Percentiles rank a stretch among this genome's conserved stretches.
Conservation (phyloP, 2,329 filamentous ascomycete species). For the Ophiostoma sp. region DNA sequence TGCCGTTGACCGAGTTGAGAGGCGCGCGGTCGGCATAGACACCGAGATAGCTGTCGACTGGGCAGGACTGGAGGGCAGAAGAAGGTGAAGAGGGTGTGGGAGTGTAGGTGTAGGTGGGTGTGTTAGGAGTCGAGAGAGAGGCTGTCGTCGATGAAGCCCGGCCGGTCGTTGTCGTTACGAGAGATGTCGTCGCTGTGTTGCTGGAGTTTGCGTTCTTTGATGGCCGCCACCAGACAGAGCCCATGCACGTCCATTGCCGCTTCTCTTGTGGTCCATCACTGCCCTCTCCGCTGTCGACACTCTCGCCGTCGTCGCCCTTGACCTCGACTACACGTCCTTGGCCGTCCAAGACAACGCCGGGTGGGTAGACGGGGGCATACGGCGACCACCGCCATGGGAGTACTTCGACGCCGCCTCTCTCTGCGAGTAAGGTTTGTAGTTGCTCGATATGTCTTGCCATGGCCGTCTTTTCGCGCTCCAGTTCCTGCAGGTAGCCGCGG, state of each 20-base stretch:
- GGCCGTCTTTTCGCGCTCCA: slow-evolving; percentile 70
- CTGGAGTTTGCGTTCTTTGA: background rate
- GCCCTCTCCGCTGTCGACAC: background rate
- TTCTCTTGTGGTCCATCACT: background rate
- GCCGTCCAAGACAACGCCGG: slow-evolving; percentile 35
- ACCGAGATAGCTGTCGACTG: slow-evolving; percentile 66
- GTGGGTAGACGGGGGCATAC: slow-evolving; percentile 34
- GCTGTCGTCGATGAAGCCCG: background rate
- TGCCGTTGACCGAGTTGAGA: slow-evolving; percentile 73
- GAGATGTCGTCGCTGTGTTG: background rate
- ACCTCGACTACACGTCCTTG: slow-evolving; percentile 32
- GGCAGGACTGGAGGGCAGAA: slow-evolving; percentile 43
- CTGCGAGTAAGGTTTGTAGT: slow-evolving; percentile 65
- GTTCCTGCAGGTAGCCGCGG: slow-evolving; percentile 73
- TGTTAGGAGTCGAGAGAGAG: background rate
- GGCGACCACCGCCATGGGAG: slow-evolving; percentile 49
- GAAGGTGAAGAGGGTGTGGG: slow-evolving; percentile 36
- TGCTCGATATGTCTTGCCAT: slow-evolving; percentile 67
- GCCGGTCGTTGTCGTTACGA: background rate
- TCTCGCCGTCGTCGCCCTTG: background rate
- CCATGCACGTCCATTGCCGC: slow-evolving; percentile 40
- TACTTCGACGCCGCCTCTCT: slow-evolving; percentile 60
- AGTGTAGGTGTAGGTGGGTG: slow-evolving; percentile 9
- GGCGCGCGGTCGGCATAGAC: slow-evolving; percentile 63
- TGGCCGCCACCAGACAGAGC: slow-evolving; percentile 38